Evolutionary conservation across 2,329 filamentous ascomycete genomes (phyloP).

Genomic region (Fusarium napiforme): DNA sequence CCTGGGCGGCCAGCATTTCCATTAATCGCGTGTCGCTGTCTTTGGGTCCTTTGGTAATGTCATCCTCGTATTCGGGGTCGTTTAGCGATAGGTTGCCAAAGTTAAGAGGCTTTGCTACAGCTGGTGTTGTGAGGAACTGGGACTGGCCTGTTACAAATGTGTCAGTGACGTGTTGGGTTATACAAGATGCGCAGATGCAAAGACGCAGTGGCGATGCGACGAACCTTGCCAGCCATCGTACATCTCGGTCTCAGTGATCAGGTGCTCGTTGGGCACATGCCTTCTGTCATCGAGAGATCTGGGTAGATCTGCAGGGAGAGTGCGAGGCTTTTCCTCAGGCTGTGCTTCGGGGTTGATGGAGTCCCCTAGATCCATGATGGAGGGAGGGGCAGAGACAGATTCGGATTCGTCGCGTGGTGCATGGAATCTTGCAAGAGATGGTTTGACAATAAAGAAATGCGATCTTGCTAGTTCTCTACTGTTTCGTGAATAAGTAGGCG

Average conservation of each 20-base stretch:
- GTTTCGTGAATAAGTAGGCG: background rate
- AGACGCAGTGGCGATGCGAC: conserved; percentile 42
- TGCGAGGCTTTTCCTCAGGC: conserved; percentile 54
- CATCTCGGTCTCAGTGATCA: conserved; percentile 88
- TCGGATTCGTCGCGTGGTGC: conserved; percentile 46
- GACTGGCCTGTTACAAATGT: conserved; percentile 77
- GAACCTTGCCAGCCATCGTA: conserved; percentile 98
- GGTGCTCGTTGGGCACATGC: conserved; percentile 68
- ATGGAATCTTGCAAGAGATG: conserved; percentile 42
- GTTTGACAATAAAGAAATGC: background rate
- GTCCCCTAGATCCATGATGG: conserved; percentile 70
- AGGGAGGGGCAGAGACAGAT: conserved; percentile 51
- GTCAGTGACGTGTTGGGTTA: conserved; percentile 43
- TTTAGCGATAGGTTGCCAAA: conserved; percentile 86
- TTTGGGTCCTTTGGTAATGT: conserved; percentile 62
- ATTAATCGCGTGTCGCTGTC: conserved; percentile 90
- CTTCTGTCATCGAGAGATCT: conserved; percentile 91
- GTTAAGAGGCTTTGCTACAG: conserved; percentile 82
- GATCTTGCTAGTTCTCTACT: conserved; percentile 1
- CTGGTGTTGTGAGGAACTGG: conserved; percentile 89
- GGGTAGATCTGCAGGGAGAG: conserved; percentile 85
- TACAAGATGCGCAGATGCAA: conserved; percentile 29
- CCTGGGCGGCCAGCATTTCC: conserved; percentile 95
- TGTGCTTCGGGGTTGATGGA: conserved; percentile 55
- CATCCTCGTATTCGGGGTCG: conserved; percentile 78